Conservation (phyloP, 352 stramenopile species). For the Phytophthora nicotianae region DNA sequence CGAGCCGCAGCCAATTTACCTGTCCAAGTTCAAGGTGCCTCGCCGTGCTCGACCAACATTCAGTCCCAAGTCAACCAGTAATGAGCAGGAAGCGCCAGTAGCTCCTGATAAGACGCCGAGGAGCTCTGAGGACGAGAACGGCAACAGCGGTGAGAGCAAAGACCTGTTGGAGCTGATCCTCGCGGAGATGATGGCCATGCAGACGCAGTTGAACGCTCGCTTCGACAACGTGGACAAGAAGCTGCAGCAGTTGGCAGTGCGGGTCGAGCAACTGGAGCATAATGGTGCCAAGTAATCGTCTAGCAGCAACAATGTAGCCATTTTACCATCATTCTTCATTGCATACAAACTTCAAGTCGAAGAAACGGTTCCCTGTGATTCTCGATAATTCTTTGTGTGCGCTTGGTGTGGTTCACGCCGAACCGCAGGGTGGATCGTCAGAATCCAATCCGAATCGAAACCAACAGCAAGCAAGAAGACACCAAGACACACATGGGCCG, state of each 20-base stretch:
- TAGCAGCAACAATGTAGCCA: slow-evolving; percentile 3
- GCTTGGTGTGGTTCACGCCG: slow-evolving; percentile 9
- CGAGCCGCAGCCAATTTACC: slow-evolving; percentile 41
- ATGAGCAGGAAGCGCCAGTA: slow-evolving; percentile 5
- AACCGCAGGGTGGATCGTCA: slow-evolving; percentile 25
- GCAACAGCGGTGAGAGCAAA: slow-evolving; percentile 4
- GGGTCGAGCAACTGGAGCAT: slow-evolving; percentile 50
- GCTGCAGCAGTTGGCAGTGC: slow-evolving; percentile 37
- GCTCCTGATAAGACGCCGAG: slow-evolving; percentile 22
- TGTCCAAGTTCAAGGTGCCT: slow-evolving; percentile 62
- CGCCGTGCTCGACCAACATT: slow-evolving; percentile 14
- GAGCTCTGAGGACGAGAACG: slow-evolving; percentile 1
- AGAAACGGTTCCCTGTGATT: slow-evolving; percentile 29
- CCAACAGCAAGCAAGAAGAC: slow-evolving; percentile 24
- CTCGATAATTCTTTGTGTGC: slow-evolving; percentile 44
- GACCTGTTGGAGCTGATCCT: slow-evolving; percentile 32
- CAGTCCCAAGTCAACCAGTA: neutral
- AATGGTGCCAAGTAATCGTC: slow-evolving; percentile 3
- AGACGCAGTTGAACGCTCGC: slow-evolving; percentile 53
- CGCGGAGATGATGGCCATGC: slow-evolving; percentile 42
- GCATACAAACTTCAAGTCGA: slow-evolving; percentile 23
- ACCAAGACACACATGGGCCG: slow-evolving; percentile 57
- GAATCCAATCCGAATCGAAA: slow-evolving; percentile 34
- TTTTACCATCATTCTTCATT: slow-evolving; percentile 8
- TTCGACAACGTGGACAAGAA: slow-evolving; percentile 58